Evolutionary conservation across 495 filamentous ascomycete species (phyloP).

Genomic region (Hyaloscypha finlandica): DNA sequence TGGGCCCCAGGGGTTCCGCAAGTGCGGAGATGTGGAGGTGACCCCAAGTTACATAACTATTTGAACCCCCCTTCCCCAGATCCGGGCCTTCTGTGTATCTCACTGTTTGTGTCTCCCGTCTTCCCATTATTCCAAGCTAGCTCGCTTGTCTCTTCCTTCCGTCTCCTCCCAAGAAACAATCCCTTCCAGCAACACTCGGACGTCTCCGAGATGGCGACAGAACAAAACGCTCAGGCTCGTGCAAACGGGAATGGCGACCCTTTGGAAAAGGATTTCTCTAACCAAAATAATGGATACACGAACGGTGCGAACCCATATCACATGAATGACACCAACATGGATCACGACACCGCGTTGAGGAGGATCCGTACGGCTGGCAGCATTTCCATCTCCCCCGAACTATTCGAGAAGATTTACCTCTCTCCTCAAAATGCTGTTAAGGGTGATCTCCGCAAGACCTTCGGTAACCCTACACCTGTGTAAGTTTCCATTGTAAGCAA

Average conservation of each 20-base stretch:
- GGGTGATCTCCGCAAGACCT: constrained; percentile 58
- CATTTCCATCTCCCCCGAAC: constrained; percentile 58
- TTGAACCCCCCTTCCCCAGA: neutral
- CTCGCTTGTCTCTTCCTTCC: neutral
- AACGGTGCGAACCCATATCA: constrained; percentile 28
- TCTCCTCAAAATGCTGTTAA: constrained; percentile 60
- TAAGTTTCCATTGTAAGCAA: constrained; percentile 38
- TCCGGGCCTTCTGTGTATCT: neutral
- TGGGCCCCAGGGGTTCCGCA: constrained; percentile 8
- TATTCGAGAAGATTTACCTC: constrained; percentile 76
- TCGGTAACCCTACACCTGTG: constrained; percentile 74
- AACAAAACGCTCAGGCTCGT: constrained; percentile 25
- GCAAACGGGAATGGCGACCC: constrained; percentile 20
- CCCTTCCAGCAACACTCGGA: neutral
- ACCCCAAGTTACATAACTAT: constrained; percentile 17
- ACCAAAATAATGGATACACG: constrained; percentile 26
- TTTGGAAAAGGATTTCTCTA: constrained; percentile 37
- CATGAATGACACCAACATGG: constrained; percentile 28
- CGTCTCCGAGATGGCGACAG: constrained; percentile 24
- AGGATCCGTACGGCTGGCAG: constrained; percentile 32
- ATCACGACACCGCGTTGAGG: constrained; percentile 23
- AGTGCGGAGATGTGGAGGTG: constrained; percentile 16
- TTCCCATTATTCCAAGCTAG: neutral
- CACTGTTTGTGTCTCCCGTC: neutral
- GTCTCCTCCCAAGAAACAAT: neutral